Percentiles rank a stretch among this genome's conserved stretches.
phyloP scores from a whole-genome alignment of 306 rosid species.

The Delonix regia region DNA sequence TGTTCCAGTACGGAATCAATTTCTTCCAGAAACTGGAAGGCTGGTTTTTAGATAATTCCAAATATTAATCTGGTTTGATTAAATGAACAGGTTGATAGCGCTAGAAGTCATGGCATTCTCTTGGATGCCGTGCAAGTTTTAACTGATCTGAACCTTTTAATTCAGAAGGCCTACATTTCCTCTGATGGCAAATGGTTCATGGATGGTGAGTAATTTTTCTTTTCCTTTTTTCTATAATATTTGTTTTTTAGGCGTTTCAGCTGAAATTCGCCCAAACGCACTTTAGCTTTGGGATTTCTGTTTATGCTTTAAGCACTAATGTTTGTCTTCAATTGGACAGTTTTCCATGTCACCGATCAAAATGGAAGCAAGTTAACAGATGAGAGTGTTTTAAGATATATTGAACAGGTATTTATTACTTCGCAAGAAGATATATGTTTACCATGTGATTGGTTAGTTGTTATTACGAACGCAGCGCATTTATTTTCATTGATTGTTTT shows the following conservation, averaged over 20 bases:
- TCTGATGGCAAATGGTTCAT: slow-evolving; percentile 97
- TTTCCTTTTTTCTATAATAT: neutral
- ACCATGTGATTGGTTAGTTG: neutral
- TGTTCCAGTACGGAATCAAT: neutral
- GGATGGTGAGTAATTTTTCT: slow-evolving; percentile 66
- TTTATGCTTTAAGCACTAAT: neutral
- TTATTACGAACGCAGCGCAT: neutral
- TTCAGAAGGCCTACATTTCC: slow-evolving; percentile 88
- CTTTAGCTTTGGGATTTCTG: neutral
- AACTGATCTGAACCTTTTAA: slow-evolving; percentile 76
- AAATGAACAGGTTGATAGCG: slow-evolving; percentile 79
- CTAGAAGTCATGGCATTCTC: slow-evolving; percentile 86
- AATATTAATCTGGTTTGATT: slow-evolving; percentile 19
- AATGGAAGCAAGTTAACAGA: slow-evolving; percentile 81
- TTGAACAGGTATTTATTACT: slow-evolving; percentile 75
- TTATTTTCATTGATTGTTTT: neutral
- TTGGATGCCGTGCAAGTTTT: slow-evolving; percentile 90
- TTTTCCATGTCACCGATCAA: slow-evolving; percentile 87
- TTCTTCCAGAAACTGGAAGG: neutral
- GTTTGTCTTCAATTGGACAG: slow-evolving; percentile 49
- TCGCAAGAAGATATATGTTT: slow-evolving; percentile 2
- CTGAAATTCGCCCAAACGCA: neutral
- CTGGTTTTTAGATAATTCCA: neutral
- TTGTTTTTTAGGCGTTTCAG: neutral
- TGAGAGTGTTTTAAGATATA: slow-evolving; percentile 67